phyloP scores from a whole-genome alignment of 257 asterid species.

The Solanum okadae region DNA sequence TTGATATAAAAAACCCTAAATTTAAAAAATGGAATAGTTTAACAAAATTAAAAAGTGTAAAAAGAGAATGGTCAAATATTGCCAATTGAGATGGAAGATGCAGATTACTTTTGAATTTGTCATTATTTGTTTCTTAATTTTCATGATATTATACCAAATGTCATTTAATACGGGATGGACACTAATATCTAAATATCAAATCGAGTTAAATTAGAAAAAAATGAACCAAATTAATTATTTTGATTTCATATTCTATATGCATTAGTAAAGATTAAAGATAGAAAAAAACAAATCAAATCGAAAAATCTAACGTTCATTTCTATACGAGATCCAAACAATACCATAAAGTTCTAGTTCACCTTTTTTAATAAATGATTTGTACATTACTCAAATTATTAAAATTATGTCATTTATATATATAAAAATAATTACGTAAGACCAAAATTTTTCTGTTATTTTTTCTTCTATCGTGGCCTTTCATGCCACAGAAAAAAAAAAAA shows the following conservation, averaged over 20 bases:
- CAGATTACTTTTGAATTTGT: background rate
- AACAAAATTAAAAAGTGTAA: background rate
- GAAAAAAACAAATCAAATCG: accelerated
- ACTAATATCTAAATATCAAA: background rate
- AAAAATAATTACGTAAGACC: background rate
- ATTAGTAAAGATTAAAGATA: background rate
- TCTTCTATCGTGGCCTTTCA: background rate
- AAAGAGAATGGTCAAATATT: background rate
- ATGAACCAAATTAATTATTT: background rate
- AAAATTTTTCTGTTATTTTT: background rate
- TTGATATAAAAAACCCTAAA: background rate
- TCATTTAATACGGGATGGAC: background rate
- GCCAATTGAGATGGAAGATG: background rate
- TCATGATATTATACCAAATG: background rate
- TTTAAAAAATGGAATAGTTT: background rate
- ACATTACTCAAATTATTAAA: background rate
- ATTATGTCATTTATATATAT: no score
- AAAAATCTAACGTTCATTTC: background rate
- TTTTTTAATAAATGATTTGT: background rate
- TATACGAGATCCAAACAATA: background rate
- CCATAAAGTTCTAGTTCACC: background rate
- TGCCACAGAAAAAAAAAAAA: background rate
- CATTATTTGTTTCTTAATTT: background rate
- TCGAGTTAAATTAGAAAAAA: background rate
- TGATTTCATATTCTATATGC: background rate